Conservation (phyloP, 1,139 yeast species). For the Taphrina flavorubra region DNA sequence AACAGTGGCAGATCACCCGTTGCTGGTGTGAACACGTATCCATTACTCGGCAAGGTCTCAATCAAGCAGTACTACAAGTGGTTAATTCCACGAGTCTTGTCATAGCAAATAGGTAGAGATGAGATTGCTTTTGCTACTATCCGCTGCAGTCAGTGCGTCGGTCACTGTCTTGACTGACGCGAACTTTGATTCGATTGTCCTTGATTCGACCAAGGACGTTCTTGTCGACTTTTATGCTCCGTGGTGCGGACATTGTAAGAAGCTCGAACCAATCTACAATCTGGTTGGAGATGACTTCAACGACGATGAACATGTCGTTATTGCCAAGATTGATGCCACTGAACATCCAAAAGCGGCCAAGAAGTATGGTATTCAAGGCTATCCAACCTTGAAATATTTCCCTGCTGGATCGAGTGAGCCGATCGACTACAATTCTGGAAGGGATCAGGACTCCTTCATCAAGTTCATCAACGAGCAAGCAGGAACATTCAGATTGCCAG, state of each 20-base stretch:
- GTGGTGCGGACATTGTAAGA: slow-evolving; percentile 76
- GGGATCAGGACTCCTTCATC: slow-evolving; percentile 57
- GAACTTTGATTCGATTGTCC: slow-evolving; percentile 63
- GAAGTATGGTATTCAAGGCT: slow-evolving; percentile 65
- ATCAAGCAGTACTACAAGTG: neutral
- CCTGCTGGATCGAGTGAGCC: slow-evolving; percentile 52
- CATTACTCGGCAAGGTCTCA: neutral
- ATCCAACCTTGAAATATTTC: slow-evolving; percentile 66
- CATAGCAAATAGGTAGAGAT: neutral
- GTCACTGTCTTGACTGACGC: slow-evolving; percentile 54
- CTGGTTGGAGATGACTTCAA: slow-evolving; percentile 61
- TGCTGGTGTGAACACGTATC: neutral
- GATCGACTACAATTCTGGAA: slow-evolving; percentile 57
- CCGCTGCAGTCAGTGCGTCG: slow-evolving; percentile 31
- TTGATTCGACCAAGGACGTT: slow-evolving; percentile 58
- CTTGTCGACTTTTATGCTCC: slow-evolving; percentile 43
- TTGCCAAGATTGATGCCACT: slow-evolving; percentile 69
- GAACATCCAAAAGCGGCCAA: slow-evolving; percentile 61
- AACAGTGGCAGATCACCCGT: too few relatives aligned
- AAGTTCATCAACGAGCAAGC: slow-evolving; percentile 60
- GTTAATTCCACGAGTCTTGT: neutral
- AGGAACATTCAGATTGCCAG: slow-evolving; percentile 60
- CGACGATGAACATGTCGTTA: slow-evolving; percentile 54
- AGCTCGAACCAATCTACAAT: slow-evolving; percentile 68
- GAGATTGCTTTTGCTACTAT: slow-evolving; percentile 15